Evolutionary conservation across 148 eudicot species (phyloP).

Genomic region (Silene conica): DNA sequence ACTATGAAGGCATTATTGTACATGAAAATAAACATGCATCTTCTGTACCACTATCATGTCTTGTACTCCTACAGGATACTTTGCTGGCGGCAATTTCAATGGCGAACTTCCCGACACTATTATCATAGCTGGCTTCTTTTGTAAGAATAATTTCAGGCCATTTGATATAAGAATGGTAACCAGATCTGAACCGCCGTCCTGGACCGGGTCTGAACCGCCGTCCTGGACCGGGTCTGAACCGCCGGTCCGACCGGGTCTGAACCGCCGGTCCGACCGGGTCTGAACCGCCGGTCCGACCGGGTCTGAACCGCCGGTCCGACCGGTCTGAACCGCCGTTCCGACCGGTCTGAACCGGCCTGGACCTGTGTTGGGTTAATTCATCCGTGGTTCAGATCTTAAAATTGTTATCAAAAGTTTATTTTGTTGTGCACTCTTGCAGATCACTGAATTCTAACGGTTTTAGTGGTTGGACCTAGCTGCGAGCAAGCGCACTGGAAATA

Average conservation of each 20-base stretch:
- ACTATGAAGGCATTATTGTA: background rate
- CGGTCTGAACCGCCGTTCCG: too few relatives aligned
- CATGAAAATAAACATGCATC: background rate
- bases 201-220: too few relatives aligned
- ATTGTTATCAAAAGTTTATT: background rate
- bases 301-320: too few relatives aligned
- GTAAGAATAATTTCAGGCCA: constrained; percentile 40
- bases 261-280: too few relatives aligned
- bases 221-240: too few relatives aligned
- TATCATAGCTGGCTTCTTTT: constrained; percentile 34
- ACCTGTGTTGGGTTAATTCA: too few relatives aligned
- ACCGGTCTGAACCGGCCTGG: too few relatives aligned
- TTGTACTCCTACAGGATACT: constrained; percentile 4
- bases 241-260: too few relatives aligned
- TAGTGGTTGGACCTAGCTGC: constrained; percentile 60
- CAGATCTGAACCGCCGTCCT: too few relatives aligned
- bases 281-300: too few relatives aligned
- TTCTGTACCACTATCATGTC: background rate
- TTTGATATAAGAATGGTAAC: too few relatives aligned
- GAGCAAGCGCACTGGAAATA: constrained; percentile 43
- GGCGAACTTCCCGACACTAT: constrained; percentile 29
- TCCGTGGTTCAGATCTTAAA: background rate
- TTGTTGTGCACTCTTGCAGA: constrained; percentile 19
- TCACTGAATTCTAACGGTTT: constrained; percentile 37
- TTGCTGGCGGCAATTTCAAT: background rate